These are phyloP conservation scores for Candida sp. DNA, from an alignment of 1,139 yeast species.

Conservation along the genomic window DNA sequence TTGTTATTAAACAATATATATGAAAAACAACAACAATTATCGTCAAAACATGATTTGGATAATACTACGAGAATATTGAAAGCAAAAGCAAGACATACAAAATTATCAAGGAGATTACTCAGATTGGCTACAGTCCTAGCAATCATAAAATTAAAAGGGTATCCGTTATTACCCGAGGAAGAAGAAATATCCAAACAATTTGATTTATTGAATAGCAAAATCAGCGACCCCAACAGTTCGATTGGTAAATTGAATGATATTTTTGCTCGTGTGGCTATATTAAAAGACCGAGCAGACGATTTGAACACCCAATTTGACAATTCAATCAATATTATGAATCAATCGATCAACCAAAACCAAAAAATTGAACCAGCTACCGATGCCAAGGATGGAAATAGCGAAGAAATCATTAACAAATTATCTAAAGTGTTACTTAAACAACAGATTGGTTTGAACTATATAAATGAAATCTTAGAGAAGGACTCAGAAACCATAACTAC, in stretches of 20 bases:
- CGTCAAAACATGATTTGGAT: constrained; percentile 85
- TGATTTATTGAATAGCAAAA: constrained; percentile 54
- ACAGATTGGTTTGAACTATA: constrained; percentile 83
- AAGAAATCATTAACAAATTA: constrained; percentile 62
- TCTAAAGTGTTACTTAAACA: constrained; percentile 77
- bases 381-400: constrained; percentile 34
- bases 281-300: constrained; percentile 71
- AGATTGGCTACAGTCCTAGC: constrained; percentile 69
- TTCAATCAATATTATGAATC: constrained; percentile 32
- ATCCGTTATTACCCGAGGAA: constrained; percentile 89
- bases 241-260: constrained; percentile 86
- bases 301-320: constrained; percentile 48
- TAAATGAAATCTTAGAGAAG: constrained; percentile 71
- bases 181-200: constrained; percentile 75
- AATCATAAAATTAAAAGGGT: constrained; percentile 67
- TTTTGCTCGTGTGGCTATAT: constrained; percentile 85
- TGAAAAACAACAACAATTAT: constrained; percentile 65
- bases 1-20: constrained; percentile 74
- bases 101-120: constrained; percentile 58
- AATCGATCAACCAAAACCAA: constrained; percentile 4
- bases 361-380: constrained; percentile 8
- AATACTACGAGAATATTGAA: constrained; percentile 62
- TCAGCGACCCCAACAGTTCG: constrained; percentile 71
- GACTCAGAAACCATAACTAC: constrained; percentile 54
- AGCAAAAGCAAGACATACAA: constrained; percentile 52